These are phyloP conservation scores for Verruconis gallopava DNA, from an alignment of 2,329 filamentous ascomycete species.

Conservation along the genomic window DNA sequence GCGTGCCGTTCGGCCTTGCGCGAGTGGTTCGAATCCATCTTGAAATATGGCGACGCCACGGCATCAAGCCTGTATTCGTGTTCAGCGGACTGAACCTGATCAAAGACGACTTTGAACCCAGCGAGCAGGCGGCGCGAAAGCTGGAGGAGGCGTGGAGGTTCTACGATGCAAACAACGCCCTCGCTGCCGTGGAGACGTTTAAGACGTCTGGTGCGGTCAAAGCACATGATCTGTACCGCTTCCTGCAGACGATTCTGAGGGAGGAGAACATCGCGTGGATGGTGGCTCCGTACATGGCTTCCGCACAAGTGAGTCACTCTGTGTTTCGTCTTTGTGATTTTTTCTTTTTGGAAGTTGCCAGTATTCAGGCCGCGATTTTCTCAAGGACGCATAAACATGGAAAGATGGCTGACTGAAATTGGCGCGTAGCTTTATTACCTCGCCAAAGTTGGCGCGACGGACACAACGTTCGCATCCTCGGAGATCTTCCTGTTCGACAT, in stretches of 20 bases:
- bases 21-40: constrained; percentile 66
- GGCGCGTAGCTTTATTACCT: constrained; percentile 66
- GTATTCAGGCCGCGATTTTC: neutral
- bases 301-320: constrained; percentile 57
- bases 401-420: constrained; percentile 15
- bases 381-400: constrained; percentile 13
- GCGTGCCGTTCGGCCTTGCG: constrained; percentile 67
- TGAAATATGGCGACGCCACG: constrained; percentile 53
- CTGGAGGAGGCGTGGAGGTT: constrained; percentile 74
- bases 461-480: constrained; percentile 70
- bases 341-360: no score
- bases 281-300: constrained; percentile 77
- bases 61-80: constrained; percentile 72
- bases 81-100: constrained; percentile 80
- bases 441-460: constrained; percentile 52
- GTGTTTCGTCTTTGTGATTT: no score
- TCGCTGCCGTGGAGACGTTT: constrained; percentile 75
- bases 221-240: constrained; percentile 59
- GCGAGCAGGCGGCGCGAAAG: constrained; percentile 51
- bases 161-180: constrained; percentile 69
- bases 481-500: constrained; percentile 80
- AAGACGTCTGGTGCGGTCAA: constrained; percentile 40
- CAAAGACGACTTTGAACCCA: constrained; percentile 47
- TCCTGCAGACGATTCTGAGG: constrained; percentile 62
- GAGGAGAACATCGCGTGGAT: constrained; percentile 59